phyloP scores from a whole-genome alignment of 495 filamentous ascomycete species.

The Lophium mytilinum region DNA sequence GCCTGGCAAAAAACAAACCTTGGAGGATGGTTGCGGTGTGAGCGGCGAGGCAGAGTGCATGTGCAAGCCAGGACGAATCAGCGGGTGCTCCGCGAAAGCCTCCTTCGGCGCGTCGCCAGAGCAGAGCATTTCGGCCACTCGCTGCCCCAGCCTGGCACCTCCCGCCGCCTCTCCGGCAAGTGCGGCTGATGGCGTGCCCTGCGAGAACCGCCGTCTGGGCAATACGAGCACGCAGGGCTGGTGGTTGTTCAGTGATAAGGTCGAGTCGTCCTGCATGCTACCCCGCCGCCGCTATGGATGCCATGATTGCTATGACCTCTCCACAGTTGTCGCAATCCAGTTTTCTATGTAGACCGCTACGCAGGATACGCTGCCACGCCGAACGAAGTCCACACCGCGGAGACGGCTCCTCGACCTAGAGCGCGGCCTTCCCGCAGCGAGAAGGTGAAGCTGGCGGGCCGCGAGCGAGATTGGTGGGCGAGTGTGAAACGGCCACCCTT shows the following conservation, averaged over 20 bases:
- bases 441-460: too few relatives aligned
- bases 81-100: neutral
- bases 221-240: neutral
- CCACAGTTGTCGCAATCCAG: neutral
- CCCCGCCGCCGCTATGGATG: too few relatives aligned
- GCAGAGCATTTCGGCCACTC: neutral
- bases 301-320: neutral
- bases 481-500: too few relatives aligned
- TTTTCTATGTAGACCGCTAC: neutral
- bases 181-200: constrained; percentile 8
- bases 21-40: neutral
- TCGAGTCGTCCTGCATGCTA: neutral
- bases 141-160: neutral
- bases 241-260: neutral
- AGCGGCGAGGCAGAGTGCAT: neutral
- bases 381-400: too few relatives aligned
- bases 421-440: too few relatives aligned
- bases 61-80: neutral
- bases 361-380: too few relatives aligned
- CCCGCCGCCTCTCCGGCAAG: neutral
- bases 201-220: neutral
- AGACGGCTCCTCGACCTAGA: too few relatives aligned
- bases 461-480: too few relatives aligned
- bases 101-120: neutral
- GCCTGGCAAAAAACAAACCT: neutral